phyloP scores from a whole-genome alignment of 1,284 basidiomycete genomes.

The Puccinia horiana region DNA sequence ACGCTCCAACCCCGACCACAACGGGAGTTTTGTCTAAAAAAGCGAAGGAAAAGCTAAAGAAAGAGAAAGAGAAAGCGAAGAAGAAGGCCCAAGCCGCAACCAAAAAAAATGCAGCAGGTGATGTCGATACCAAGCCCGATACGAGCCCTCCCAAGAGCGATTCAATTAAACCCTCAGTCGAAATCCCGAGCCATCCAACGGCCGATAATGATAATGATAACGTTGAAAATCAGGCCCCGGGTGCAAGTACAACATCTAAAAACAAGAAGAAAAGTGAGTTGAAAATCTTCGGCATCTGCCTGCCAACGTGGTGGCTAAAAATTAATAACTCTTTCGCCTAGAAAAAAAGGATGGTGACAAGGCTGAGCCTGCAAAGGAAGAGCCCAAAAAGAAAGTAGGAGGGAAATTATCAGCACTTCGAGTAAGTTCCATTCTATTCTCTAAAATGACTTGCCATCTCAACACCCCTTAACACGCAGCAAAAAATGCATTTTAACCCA shows the following conservation, averaged over 20 bases:
- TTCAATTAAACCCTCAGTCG: constrained; percentile 45
- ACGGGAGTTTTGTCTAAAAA: constrained; percentile 77
- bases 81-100: constrained; percentile 89
- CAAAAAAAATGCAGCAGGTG: constrained; percentile 65
- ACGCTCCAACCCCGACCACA: constrained; percentile 58
- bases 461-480: not conserved
- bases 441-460: not conserved
- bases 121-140: constrained; percentile 52
- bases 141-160: constrained; percentile 54
- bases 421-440: constrained; percentile 58
- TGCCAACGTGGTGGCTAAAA: not conserved
- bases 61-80: constrained; percentile 92
- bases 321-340: constrained; percentile 61
- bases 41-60: constrained; percentile 90
- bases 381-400: constrained; percentile 82
- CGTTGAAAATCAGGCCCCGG: constrained; percentile 66
- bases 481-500: not conserved
- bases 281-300: not conserved
- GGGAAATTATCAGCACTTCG: constrained; percentile 73
- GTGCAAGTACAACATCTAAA: constrained; percentile 61
- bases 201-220: constrained; percentile 62
- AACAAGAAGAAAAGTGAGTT: constrained; percentile 57
- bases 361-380: constrained; percentile 69
- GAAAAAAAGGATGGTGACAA: constrained; percentile 68
- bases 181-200: constrained; percentile 52